These are phyloP conservation scores for Aspergillus carlsbadensis DNA, from an alignment of 495 filamentous ascomycete species.

Conservation along the genomic window DNA sequence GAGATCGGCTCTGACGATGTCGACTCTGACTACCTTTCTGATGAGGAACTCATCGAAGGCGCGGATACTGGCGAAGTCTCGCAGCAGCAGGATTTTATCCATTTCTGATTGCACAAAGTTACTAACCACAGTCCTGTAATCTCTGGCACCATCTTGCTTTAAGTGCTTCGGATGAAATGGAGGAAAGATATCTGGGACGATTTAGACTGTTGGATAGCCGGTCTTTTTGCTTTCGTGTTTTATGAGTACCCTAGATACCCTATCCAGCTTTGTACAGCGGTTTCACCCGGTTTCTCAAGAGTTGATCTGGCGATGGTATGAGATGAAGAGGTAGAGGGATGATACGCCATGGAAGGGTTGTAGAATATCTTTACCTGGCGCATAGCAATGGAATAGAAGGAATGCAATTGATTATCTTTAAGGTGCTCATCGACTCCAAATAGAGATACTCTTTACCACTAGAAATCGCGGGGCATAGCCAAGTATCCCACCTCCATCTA, in stretches of 20 bases:
- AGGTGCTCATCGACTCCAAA: too few relatives aligned
- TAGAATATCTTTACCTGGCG: background rate
- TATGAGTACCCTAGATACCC: constrained; percentile 6
- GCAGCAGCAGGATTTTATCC: constrained; percentile 69
- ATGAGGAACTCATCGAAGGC: constrained; percentile 55
- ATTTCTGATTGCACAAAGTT: constrained; percentile 40
- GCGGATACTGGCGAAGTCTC: constrained; percentile 52
- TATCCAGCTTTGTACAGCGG: constrained; percentile 1
- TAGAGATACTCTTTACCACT: background rate
- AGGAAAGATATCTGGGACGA: constrained; percentile 5
- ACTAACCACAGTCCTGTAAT: constrained; percentile 22
- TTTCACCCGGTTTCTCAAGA: background rate
- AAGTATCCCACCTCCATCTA: constrained; percentile 2
- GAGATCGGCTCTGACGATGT: constrained; percentile 81
- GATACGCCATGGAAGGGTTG: background rate
- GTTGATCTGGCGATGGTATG: background rate
- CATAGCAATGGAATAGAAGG: too few relatives aligned
- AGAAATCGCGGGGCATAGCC: background rate
- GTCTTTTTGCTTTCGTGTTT: background rate
- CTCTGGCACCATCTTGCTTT: constrained; percentile 9
- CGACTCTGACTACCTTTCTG: constrained; percentile 83
- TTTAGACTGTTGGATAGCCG: background rate
- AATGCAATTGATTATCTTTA: too few relatives aligned
- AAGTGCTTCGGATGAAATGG: background rate
- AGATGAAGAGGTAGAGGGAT: background rate